Percentiles rank a stretch among this genome's conserved stretches.
These are phyloP conservation scores for Magnusiomyces ingens DNA, from an alignment of 1,139 yeast species.

Conservation along the genomic window DNA sequence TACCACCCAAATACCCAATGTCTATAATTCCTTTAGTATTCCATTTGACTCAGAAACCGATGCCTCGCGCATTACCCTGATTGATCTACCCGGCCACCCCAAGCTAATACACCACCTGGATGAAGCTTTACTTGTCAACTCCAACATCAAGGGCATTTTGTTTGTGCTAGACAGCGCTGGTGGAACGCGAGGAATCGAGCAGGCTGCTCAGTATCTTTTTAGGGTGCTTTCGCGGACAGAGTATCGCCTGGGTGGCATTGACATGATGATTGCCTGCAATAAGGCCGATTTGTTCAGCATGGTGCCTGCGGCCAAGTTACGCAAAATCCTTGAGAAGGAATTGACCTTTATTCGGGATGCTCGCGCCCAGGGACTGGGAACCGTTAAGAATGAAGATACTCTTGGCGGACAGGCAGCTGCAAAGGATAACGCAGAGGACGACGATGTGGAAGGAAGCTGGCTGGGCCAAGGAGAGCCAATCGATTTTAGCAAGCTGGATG, in stretches of 20 bases:
- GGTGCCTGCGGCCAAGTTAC: constrained; percentile 58
- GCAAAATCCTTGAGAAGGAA: constrained; percentile 53
- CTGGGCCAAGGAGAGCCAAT: constrained; percentile 45
- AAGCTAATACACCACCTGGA: constrained; percentile 40
- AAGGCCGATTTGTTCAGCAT: constrained; percentile 80
- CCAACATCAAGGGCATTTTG: constrained; percentile 50
- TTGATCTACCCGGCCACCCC: constrained; percentile 83
- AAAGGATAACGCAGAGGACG: constrained; percentile 22
- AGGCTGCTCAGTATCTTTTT: constrained; percentile 31
- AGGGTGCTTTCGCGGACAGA: constrained; percentile 30
- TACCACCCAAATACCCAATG: constrained; percentile 42
- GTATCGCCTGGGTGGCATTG: constrained; percentile 45
- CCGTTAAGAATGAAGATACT: constrained; percentile 39
- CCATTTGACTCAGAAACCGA: constrained; percentile 32
- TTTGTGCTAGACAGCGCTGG: constrained; percentile 50
- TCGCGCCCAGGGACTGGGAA: constrained; percentile 38
- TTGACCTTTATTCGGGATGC: constrained; percentile 50
- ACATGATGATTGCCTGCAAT: constrained; percentile 70
- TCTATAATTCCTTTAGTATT: constrained; percentile 31
- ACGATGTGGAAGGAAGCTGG: constrained; percentile 37
- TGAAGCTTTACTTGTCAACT: constrained; percentile 21
- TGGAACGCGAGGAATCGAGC: constrained; percentile 25
- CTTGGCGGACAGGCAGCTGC: constrained; percentile 30
- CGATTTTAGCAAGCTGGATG: constrained; percentile 61
- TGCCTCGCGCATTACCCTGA: constrained; percentile 37